Evolutionary conservation across 768 basidiomycete genomes (phyloP).

Genomic region (Serendipita indica): DNA sequence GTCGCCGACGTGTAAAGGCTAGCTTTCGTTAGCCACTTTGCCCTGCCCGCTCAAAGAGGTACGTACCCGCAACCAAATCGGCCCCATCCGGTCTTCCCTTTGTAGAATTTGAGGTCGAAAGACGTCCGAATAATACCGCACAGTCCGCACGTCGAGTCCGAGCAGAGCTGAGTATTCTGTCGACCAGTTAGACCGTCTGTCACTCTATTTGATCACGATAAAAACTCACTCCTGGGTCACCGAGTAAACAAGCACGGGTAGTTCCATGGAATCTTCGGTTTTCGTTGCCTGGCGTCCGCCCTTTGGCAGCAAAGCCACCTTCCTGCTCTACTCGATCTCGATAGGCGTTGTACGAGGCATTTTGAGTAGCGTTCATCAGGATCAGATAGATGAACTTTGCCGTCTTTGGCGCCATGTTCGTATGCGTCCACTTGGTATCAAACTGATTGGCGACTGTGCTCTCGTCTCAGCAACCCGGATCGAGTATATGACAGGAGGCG

Average conservation of each 20-base stretch:
- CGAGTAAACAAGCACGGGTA: not conserved
- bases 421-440: not conserved
- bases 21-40: not conserved
- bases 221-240: not conserved
- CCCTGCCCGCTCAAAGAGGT: not conserved
- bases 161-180: slow-evolving; percentile 32
- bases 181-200: not conserved
- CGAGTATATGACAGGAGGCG: not conserved
- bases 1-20: slow-evolving; percentile 57
- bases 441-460: not conserved
- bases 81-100: slow-evolving; percentile 60
- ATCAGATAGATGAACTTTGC: slow-evolving; percentile 3
- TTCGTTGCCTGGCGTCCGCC: not conserved
- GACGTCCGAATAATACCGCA: slow-evolving; percentile 52
- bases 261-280: slow-evolving; percentile 3
- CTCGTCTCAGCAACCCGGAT: not conserved
- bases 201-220: not conserved
- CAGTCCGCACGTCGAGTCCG: slow-evolving; percentile 41
- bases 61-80: slow-evolving; percentile 28
- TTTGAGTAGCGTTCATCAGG: not conserved
- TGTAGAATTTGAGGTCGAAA: slow-evolving; percentile 31
- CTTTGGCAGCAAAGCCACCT: not conserved
- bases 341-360: not conserved
- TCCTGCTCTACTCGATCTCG: not conserved
- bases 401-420: not conserved